Evolutionary conservation across 768 basidiomycete species (phyloP).

Genomic region (Exidia glandulosa): DNA sequence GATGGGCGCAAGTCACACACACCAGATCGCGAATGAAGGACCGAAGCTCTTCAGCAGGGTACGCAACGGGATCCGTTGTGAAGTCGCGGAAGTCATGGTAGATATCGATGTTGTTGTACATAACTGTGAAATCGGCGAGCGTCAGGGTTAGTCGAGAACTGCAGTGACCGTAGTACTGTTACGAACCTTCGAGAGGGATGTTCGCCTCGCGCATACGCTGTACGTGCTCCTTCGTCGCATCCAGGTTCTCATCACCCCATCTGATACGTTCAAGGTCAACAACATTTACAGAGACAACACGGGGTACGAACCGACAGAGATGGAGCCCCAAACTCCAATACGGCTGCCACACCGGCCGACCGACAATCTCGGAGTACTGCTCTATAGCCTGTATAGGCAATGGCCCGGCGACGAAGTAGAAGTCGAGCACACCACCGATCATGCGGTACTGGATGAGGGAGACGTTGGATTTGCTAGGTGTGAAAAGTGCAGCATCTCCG

Average conservation of each 20-base stretch:
- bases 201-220: constrained; percentile 52
- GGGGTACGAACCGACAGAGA: constrained; percentile 42
- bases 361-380: constrained; percentile 56
- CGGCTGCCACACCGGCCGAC: constrained; percentile 60
- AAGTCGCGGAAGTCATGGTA: constrained; percentile 61
- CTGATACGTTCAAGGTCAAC: constrained; percentile 17
- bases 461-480: constrained; percentile 43
- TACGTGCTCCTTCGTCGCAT: constrained; percentile 46
- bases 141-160: background rate
- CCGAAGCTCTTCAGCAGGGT: constrained; percentile 42
- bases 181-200: constrained; percentile 64
- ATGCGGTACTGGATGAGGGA: constrained; percentile 19
- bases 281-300: constrained; percentile 8
- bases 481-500: constrained; percentile 57
- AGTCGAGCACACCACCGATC: constrained; percentile 23
- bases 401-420: constrained; percentile 29
- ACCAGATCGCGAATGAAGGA: constrained; percentile 48
- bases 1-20: constrained; percentile 9
- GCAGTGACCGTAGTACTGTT: background rate
- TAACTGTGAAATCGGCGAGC: constrained; percentile 27
- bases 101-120: constrained; percentile 72
- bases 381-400: constrained; percentile 46
- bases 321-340: constrained; percentile 74
- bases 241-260: constrained; percentile 44
- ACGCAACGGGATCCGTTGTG: constrained; percentile 53